These are phyloP conservation scores for Fibroporia radiculosa DNA, from an alignment of 768 basidiomycete genomes.

Conservation along the genomic window DNA sequence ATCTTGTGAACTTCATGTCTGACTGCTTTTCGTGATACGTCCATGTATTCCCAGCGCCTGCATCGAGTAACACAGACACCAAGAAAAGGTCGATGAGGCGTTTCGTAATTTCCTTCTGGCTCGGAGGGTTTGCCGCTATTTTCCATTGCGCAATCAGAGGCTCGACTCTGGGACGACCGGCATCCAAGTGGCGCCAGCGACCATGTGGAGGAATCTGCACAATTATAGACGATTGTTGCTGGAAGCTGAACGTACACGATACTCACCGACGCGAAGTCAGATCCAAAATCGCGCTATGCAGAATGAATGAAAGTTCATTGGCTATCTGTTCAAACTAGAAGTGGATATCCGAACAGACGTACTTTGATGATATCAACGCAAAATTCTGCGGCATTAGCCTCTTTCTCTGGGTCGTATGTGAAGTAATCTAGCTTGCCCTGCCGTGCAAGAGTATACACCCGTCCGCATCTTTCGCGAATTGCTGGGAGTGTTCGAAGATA, in stretches of 20 bases:
- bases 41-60: slow-evolving; percentile 86
- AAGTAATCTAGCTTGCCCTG: slow-evolving; percentile 77
- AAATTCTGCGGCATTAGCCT: slow-evolving; percentile 60
- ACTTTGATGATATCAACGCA: slow-evolving; percentile 62
- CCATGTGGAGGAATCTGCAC: slow-evolving; percentile 78
- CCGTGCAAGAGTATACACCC: slow-evolving; percentile 73
- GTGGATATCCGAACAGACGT: no score
- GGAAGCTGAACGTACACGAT: neutral
- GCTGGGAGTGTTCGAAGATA: slow-evolving; percentile 84
- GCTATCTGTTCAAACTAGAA: no score
- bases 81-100: slow-evolving; percentile 84
- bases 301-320: no score
- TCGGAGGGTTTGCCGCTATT: slow-evolving; percentile 30
- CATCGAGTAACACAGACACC: slow-evolving; percentile 89
- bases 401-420: slow-evolving; percentile 73
- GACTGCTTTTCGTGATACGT: slow-evolving; percentile 55
- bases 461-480: slow-evolving; percentile 79
- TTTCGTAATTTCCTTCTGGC: slow-evolving; percentile 53
- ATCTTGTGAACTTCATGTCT: slow-evolving; percentile 50
- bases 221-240: neutral
- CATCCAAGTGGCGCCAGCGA: slow-evolving; percentile 84
- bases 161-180: slow-evolving; percentile 53
- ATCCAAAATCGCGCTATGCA: slow-evolving; percentile 70
- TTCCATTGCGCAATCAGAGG: slow-evolving; percentile 56
- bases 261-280: slow-evolving; percentile 54